A percentile compares a stretch with the other conserved stretches of the same genome.
phyloP scores from a whole-genome alignment of 2,329 filamentous ascomycete genomes.

The Pseudocercospora eumusae region DNA sequence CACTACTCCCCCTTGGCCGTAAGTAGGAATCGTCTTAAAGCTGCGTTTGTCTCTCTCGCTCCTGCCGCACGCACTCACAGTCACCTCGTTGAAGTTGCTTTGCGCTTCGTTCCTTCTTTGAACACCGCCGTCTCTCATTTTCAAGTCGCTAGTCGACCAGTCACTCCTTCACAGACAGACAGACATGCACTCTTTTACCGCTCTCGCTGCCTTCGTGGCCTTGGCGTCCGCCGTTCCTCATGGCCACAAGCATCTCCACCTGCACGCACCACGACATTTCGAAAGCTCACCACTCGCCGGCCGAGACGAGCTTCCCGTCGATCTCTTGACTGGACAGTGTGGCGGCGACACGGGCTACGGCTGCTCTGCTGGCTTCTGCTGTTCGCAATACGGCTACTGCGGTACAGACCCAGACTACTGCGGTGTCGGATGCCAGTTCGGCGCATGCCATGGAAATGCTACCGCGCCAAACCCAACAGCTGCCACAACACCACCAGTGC shows the following conservation, averaged over 20 bases:
- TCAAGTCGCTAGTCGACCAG: conserved; percentile 28
- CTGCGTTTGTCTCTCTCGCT: conserved; percentile 3
- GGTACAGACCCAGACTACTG: conserved; percentile 29
- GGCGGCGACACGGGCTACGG: conserved; percentile 27
- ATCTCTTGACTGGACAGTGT: conserved; percentile 25
- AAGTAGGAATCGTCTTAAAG: conserved; percentile 3
- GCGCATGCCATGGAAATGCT: conserved; percentile 21
- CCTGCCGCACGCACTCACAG: conserved; percentile 7
- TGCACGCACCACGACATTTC: conserved; percentile 16
- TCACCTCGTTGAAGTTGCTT: conserved; percentile 15
- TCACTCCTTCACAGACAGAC: conserved; percentile 26
- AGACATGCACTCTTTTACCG: conserved; percentile 20
- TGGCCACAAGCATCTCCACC: conserved; percentile 19
- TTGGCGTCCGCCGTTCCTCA: conserved; percentile 24
- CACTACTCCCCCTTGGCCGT: neutral
- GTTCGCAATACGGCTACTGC: conserved; percentile 33
- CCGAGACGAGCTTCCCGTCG: conserved; percentile 22
- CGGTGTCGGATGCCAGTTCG: conserved; percentile 34
- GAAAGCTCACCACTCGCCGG: conserved; percentile 21
- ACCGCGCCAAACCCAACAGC: conserved; percentile 11
- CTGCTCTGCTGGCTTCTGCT: conserved; percentile 29
- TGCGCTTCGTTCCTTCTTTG: conserved; percentile 19
- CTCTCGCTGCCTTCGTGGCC: conserved; percentile 18
- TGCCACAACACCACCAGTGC: conserved; percentile 5
- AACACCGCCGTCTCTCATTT: conserved; percentile 17